These are phyloP conservation scores for Leavenworthia alabamica DNA, from an alignment of 345 rosid genomes.

Conservation along the genomic window DNA sequence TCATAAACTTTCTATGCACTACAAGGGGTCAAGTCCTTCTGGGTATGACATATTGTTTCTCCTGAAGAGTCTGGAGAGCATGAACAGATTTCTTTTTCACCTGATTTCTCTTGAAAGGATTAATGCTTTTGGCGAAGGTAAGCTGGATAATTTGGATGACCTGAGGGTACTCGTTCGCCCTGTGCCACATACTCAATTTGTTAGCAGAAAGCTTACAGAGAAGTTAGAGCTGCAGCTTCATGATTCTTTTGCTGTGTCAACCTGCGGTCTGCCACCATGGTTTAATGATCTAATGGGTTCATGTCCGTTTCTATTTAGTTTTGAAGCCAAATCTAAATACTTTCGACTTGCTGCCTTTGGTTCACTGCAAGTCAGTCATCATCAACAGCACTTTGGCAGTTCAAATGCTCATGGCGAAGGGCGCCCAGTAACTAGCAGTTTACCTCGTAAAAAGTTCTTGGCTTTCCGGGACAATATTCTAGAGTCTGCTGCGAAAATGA, in stretches of 20 bases:
- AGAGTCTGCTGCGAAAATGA: conserved; percentile 76
- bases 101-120: conserved; percentile 57
- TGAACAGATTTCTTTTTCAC: conserved; percentile 62
- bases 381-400: conserved; percentile 37
- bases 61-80: conserved; percentile 72
- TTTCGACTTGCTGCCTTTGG: conserved; percentile 79
- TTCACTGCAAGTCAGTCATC: conserved; percentile 37
- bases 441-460: conserved; percentile 65
- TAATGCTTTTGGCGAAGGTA: conserved; percentile 59
- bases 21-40: conserved; percentile 48
- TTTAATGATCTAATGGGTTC: conserved; percentile 72
- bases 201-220: conserved; percentile 76
- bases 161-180: conserved; percentile 45
- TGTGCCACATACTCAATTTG: conserved; percentile 59
- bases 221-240: conserved; percentile 91
- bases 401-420: conserved; percentile 47
- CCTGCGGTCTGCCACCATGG: conserved; percentile 79
- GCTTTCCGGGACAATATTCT: conserved; percentile 65
- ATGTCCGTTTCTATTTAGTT: conserved; percentile 88
- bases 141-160: conserved; percentile 51
- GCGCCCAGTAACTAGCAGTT: conserved; percentile 35
- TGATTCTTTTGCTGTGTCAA: conserved; percentile 60
- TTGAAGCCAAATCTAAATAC: conserved; percentile 69
- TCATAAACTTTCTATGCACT: conserved; percentile 48
- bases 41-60: conserved; percentile 57